Conservation (phyloP, 2,329 filamentous ascomycete species). For the Calonectria naviculata region DNA sequence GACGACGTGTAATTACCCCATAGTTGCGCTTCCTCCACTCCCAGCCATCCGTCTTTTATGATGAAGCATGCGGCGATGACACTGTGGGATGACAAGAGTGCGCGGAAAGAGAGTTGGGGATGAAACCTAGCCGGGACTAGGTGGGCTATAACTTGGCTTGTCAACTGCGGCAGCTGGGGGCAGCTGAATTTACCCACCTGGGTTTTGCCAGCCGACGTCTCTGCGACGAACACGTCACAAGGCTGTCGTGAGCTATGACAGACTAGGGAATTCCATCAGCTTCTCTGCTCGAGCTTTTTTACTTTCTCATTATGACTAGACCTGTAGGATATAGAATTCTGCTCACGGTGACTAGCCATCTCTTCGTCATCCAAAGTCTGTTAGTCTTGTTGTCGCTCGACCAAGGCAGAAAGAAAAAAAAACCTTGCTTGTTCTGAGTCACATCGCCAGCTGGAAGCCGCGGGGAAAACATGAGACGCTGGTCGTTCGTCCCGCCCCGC, state of each 20-base stretch:
- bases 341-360: neutral
- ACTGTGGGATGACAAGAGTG: neutral
- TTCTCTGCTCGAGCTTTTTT: constrained; percentile 4
- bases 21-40: constrained; percentile 2
- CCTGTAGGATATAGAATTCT: neutral
- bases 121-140: constrained; percentile 14
- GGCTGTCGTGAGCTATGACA: constrained; percentile 16
- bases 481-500: constrained; percentile 8
- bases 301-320: constrained; percentile 10
- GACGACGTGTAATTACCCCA: neutral
- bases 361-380: neutral
- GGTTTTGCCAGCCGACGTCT: constrained; percentile 17
- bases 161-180: neutral
- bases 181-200: constrained; percentile 15
- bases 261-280: neutral
- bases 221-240: constrained; percentile 38
- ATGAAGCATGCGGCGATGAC: neutral
- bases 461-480: constrained; percentile 23
- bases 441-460: constrained; percentile 1
- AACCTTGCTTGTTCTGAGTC: constrained; percentile 11
- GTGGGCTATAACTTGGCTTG: constrained; percentile 11
- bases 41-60: neutral
- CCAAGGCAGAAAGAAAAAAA: constrained; percentile 7
- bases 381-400: neutral
- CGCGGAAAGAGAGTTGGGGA: neutral